Conservation (phyloP, 805 yeast species). For the Ogataea nakhonphanomensis region DNA sequence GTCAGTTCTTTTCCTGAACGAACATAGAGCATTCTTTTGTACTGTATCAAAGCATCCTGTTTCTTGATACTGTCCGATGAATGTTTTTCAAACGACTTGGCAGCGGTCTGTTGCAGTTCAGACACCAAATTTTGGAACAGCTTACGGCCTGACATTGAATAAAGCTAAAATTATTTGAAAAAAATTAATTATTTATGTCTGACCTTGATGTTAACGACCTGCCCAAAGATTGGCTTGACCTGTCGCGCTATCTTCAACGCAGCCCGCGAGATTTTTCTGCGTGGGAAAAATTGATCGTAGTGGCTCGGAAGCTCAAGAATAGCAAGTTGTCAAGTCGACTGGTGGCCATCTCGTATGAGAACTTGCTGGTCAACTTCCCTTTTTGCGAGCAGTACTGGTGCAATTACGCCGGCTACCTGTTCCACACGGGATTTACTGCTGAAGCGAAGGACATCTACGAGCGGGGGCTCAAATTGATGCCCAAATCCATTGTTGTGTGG, state of each 20-base stretch:
- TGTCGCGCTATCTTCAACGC: conserved; percentile 6
- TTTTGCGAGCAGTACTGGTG: conserved; percentile 54
- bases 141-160: conserved; percentile 23
- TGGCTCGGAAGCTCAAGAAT: not conserved
- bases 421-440: conserved; percentile 40
- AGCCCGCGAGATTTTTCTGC: conserved; percentile 6
- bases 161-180: not conserved
- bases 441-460: conserved; percentile 36
- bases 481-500: conserved; percentile 52
- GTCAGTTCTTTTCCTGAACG: conserved; percentile 35
- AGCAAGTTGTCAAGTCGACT: conserved; percentile 27
- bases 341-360: conserved; percentile 39
- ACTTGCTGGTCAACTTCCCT: conserved; percentile 47
- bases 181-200: conserved; percentile 3
- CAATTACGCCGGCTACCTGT: conserved; percentile 48
- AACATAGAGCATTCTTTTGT: conserved; percentile 45
- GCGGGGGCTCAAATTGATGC: conserved; percentile 38
- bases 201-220: conserved; percentile 8
- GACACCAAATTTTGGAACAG: conserved; percentile 31
- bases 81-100: conserved; percentile 37
- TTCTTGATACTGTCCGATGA: conserved; percentile 40
- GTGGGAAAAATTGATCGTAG: conserved; percentile 3
- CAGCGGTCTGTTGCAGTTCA: conserved; percentile 40
- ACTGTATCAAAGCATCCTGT: conserved; percentile 44
- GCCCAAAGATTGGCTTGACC: conserved; percentile 12